These are phyloP conservation scores for Adansonia grandidieri DNA, from an alignment of 441 rosid genomes.

Conservation along the genomic window DNA sequence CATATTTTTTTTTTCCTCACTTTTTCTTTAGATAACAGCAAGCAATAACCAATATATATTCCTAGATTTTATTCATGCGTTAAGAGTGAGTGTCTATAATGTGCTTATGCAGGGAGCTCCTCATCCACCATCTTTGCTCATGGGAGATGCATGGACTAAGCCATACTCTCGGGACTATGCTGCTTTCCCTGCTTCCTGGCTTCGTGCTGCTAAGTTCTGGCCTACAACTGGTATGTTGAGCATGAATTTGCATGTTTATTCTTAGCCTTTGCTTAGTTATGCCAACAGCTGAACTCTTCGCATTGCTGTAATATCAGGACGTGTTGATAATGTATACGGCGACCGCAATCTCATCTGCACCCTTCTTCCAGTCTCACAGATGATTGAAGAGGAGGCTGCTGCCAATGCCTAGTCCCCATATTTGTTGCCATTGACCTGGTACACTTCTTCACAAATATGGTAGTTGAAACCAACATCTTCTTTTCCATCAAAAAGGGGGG, in stretches of 20 bases:
- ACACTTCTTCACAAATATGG: not conserved
- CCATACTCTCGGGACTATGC: constrained; percentile 90
- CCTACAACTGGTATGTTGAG: constrained; percentile 60
- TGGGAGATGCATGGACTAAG: constrained; percentile 92
- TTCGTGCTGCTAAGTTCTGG: constrained; percentile 88
- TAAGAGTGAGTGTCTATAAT: constrained; percentile 17
- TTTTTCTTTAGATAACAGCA: not conserved
- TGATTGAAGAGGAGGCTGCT: constrained; percentile 79
- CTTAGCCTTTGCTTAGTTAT: not conserved
- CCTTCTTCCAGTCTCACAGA: constrained; percentile 65
- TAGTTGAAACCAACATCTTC: constrained; percentile 11
- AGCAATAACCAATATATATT: no score
- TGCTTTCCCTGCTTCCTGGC: constrained; percentile 97
- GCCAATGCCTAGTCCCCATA: constrained; percentile 58
- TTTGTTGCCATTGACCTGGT: not conserved
- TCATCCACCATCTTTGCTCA: constrained; percentile 92
- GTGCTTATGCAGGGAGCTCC: constrained; percentile 80
- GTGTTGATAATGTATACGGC: constrained; percentile 92
- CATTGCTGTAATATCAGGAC: constrained; percentile 53
- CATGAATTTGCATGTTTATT: not conserved
- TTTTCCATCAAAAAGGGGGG: not conserved
- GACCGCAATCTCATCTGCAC: constrained; percentile 94
- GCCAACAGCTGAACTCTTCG: not conserved
- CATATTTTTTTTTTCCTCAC: not conserved
- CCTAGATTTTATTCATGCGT: constrained; percentile 9